Evolutionary conservation across 1,284 basidiomycete species (phyloP).

Genomic region (Ganoderma boninense): DNA sequence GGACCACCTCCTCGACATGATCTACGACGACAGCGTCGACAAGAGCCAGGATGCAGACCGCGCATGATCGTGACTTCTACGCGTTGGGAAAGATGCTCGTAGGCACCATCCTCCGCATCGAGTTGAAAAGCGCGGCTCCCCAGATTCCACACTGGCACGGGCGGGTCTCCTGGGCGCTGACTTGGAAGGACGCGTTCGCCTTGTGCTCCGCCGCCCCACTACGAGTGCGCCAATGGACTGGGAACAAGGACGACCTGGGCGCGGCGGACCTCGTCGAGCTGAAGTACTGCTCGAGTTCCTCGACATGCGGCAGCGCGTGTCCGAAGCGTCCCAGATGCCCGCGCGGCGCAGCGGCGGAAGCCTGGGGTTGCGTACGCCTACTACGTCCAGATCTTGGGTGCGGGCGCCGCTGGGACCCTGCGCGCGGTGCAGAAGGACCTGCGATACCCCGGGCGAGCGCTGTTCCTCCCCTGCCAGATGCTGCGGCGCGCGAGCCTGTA

Average conservation of each 20-base stretch:
- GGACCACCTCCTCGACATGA: too few species aligned
- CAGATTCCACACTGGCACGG: too few species aligned
- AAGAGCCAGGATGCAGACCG: too few species aligned
- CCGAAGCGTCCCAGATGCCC: constrained; percentile 54
- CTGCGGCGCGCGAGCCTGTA: constrained; percentile 63
- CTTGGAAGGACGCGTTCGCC: too few species aligned
- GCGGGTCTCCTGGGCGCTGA: too few species aligned
- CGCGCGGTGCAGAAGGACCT: constrained; percentile 65
- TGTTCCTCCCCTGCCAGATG: constrained; percentile 46
- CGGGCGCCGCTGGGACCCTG: constrained; percentile 39
- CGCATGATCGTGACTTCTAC: too few species aligned
- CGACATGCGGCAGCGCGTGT: constrained; percentile 54
- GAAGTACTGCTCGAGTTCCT: constrained; percentile 63
- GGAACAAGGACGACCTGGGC: constrained; percentile 50
- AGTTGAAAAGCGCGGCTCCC: too few species aligned
- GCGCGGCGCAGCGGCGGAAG: constrained; percentile 56
- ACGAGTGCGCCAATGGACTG: too few species aligned
- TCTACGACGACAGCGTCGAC: too few species aligned
- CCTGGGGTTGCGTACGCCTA: constrained; percentile 66
- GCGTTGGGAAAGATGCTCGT: too few species aligned
- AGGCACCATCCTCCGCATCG: too few species aligned
- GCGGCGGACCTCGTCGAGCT: constrained; percentile 68
- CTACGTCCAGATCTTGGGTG: constrained; percentile 56
- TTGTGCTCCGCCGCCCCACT: too few species aligned
- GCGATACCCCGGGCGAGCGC: constrained; percentile 40